Percentiles rank a stretch among this genome's conserved stretches.
These are phyloP conservation scores for Aspergillus sp. DNA, from an alignment of 2,329 filamentous ascomycete species.

Conservation along the genomic window DNA sequence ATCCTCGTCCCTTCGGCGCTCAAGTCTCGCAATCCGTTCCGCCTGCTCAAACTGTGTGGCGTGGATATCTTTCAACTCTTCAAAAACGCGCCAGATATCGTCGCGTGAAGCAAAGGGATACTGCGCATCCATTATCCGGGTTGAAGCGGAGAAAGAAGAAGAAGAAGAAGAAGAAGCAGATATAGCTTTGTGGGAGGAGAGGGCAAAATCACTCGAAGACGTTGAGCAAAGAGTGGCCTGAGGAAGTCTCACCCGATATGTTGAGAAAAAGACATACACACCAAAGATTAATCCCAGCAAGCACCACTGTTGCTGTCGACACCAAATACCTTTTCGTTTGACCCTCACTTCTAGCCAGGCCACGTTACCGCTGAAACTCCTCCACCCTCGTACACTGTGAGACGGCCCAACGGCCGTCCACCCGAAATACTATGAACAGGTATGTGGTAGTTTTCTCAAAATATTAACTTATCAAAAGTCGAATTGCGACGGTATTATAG, in stretches of 20 bases:
- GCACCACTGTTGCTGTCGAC: not conserved
- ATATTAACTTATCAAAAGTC: constrained; percentile 7
- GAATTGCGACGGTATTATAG: not conserved
- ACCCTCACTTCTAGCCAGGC: not conserved
- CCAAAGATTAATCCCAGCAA: not conserved
- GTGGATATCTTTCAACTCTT: constrained; percentile 62
- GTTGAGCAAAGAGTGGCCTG: constrained; percentile 4
- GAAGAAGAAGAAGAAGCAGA: not conserved
- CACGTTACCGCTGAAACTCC: constrained; percentile 22
- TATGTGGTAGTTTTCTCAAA: constrained; percentile 11
- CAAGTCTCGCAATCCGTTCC: constrained; percentile 61
- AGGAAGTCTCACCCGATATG: not conserved
- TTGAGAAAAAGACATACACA: not conserved
- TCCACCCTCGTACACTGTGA: constrained; percentile 32
- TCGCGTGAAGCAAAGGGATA: constrained; percentile 63
- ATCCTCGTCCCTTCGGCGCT: constrained; percentile 64
- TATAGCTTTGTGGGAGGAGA: not conserved
- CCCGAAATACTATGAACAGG: constrained; percentile 24
- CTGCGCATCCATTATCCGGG: constrained; percentile 59
- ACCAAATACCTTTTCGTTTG: not conserved
- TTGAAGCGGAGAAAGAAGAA: not conserved
- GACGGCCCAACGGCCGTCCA: constrained; percentile 40
- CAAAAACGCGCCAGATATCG: constrained; percentile 65
- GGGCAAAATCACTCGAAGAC: not conserved
- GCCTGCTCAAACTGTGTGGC: constrained; percentile 61